These are phyloP conservation scores for Didymellaceae sp. DNA, from an alignment of 2,329 filamentous ascomycete species.

Conservation along the genomic window DNA sequence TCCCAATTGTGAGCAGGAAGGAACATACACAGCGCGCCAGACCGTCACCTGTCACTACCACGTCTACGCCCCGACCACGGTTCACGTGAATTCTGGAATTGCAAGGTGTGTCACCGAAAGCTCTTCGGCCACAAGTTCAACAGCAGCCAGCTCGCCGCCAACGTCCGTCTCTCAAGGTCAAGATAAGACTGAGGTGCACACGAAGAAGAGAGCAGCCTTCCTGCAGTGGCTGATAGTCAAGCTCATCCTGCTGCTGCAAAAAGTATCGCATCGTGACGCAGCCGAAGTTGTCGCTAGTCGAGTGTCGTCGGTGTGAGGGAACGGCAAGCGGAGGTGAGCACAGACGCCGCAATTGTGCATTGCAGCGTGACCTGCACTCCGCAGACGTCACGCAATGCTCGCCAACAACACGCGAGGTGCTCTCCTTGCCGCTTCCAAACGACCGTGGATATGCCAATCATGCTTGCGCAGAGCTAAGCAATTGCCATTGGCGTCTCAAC, in stretches of 20 bases:
- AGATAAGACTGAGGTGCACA: not conserved
- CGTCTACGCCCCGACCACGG: conserved; percentile 21
- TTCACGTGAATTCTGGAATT: conserved; percentile 2
- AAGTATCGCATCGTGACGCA: not conserved
- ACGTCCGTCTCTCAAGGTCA: not conserved
- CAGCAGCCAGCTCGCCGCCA: not conserved
- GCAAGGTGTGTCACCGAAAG: conserved; percentile 8
- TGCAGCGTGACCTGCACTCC: conserved; percentile 20
- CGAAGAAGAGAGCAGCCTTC: conserved; percentile 8
- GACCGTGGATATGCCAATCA: conserved; percentile 38
- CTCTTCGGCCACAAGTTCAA: conserved; percentile 1
- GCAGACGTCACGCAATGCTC: conserved; percentile 40
- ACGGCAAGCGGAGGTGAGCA: conserved; percentile 32
- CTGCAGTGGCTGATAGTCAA: conserved; percentile 19
- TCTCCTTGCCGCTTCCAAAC: conserved; percentile 29
- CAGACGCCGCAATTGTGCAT: conserved; percentile 32
- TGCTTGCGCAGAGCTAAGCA: conserved; percentile 31
- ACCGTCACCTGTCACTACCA: conserved; percentile 19
- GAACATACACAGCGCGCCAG: conserved; percentile 6
- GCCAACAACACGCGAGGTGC: conserved; percentile 27
- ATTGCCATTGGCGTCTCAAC: conserved; percentile 23
- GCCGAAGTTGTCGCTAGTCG: not conserved
- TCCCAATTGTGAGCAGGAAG: conserved; percentile 12
- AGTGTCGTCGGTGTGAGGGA: not conserved
- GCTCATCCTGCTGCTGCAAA: conserved; percentile 11